phyloP scores from a whole-genome alignment of 1,284 basidiomycete species.

The Ceratobasidium sp. region DNA sequence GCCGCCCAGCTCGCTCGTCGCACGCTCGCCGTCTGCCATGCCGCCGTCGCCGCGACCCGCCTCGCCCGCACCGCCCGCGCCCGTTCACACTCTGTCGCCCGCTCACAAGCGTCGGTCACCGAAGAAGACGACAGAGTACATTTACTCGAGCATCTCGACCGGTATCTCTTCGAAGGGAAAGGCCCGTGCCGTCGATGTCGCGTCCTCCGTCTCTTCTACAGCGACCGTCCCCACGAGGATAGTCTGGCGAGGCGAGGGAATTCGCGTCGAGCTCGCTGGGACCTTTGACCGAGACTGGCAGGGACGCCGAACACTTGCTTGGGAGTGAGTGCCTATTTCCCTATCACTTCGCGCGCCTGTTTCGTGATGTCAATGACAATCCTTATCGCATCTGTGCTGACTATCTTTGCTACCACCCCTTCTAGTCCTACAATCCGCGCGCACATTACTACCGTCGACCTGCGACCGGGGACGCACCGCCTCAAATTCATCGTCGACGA shows the following conservation, averaged over 20 bases:
- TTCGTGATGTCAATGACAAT: not conserved
- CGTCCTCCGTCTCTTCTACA: slow-evolving; percentile 43
- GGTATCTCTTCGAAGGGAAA: slow-evolving; percentile 53
- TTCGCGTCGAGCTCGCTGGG: slow-evolving; percentile 64
- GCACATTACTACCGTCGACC: slow-evolving; percentile 55
- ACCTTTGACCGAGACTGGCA: slow-evolving; percentile 47
- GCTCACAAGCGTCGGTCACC: slow-evolving; percentile 21
- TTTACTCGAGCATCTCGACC: slow-evolving; percentile 70
- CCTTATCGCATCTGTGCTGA: slow-evolving; percentile 22
- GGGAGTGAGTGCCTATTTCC: slow-evolving; percentile 44
- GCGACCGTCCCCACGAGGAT: slow-evolving; percentile 65
- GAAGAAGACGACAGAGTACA: slow-evolving; percentile 61
- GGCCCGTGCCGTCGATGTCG: slow-evolving; percentile 51
- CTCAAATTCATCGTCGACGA: slow-evolving; percentile 97
- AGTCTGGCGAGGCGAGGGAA: slow-evolving; percentile 70
- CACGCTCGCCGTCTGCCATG: slow-evolving; percentile 16
- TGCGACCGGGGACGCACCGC: slow-evolving; percentile 93
- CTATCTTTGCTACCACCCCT: not conserved
- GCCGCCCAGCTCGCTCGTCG: slow-evolving; percentile 30
- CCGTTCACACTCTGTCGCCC: slow-evolving; percentile 3
- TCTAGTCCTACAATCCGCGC: slow-evolving; percentile 31
- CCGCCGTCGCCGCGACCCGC: slow-evolving; percentile 24
- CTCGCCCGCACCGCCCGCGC: slow-evolving; percentile 6
- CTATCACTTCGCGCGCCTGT: not conserved
- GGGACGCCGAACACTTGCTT: slow-evolving; percentile 45